phyloP scores from a whole-genome alignment of 2,329 filamentous ascomycete species.

The Fusarium secorum region DNA sequence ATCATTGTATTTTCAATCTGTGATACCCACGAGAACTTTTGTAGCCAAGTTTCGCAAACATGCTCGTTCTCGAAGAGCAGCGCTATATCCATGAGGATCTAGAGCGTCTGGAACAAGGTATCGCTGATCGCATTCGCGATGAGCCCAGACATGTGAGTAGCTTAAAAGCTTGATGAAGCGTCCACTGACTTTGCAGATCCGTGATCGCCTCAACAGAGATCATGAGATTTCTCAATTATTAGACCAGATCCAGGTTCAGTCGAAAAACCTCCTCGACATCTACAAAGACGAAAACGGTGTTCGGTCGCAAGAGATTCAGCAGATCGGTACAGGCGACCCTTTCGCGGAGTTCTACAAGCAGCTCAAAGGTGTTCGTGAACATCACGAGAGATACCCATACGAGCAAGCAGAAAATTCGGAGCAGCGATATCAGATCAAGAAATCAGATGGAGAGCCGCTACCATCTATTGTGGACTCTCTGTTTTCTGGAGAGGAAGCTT shows the following conservation, averaged over 20 bases:
- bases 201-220: constrained; percentile 87
- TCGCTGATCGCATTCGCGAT: constrained; percentile 86
- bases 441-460: constrained; percentile 68
- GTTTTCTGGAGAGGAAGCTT: constrained; percentile 96
- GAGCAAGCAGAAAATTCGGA: constrained; percentile 96
- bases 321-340: constrained; percentile 83
- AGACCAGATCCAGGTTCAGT: constrained; percentile 86
- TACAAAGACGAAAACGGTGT: constrained; percentile 81
- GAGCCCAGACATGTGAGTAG: constrained; percentile 83
- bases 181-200: constrained; percentile 65
- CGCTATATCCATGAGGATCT: constrained; percentile 95
- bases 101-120: constrained; percentile 92
- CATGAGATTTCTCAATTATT: constrained; percentile 91
- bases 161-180: background rate
- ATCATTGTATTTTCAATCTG: background rate
- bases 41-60: constrained; percentile 41
- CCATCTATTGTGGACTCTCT: constrained; percentile 82
- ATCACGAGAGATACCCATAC: constrained; percentile 91
- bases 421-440: constrained; percentile 81
- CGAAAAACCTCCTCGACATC: constrained; percentile 78
- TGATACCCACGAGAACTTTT: background rate
- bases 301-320: constrained; percentile 80
- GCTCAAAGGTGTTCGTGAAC: constrained; percentile 80
- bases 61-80: constrained; percentile 94
- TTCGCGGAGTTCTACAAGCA: constrained; percentile 94